Percentiles rank a stretch among this genome's conserved stretches.
Conservation (phyloP, 164 flowering plant genomes). For the Platanus orientalis region DNA sequence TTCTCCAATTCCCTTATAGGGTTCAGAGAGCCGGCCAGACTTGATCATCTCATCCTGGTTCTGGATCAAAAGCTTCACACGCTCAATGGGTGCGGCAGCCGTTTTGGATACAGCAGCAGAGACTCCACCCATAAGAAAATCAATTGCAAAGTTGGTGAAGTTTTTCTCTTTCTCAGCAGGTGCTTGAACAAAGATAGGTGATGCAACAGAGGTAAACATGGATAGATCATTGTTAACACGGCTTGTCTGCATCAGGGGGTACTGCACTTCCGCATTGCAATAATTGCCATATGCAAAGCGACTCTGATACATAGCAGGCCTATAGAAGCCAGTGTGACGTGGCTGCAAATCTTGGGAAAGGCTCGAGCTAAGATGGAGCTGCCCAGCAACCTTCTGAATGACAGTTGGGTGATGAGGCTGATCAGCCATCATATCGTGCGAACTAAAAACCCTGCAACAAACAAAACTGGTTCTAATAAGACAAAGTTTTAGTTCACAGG, state of each 20-base stretch:
- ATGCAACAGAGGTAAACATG: constrained; percentile 25
- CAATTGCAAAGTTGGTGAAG: not conserved
- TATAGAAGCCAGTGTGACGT: constrained; percentile 28
- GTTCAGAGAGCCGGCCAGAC: constrained; percentile 8
- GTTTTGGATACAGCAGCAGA: constrained; percentile 8
- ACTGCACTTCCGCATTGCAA: constrained; percentile 43
- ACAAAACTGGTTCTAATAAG: too few relatives aligned
- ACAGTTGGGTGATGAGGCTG: constrained; percentile 39
- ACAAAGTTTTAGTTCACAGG: too few relatives aligned
- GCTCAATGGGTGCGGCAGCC: constrained; percentile 8
- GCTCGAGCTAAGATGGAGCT: constrained; percentile 42
- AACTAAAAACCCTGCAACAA: too few relatives aligned
- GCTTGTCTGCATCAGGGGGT: constrained; percentile 25
- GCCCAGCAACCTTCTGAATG: constrained; percentile 47
- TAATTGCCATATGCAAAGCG: constrained; percentile 33
- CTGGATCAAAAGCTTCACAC: constrained; percentile 9
- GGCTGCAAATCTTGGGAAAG: constrained; percentile 29
- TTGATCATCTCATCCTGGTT: constrained; percentile 11
- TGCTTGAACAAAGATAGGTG: constrained; percentile 45
- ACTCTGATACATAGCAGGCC: constrained; percentile 32
- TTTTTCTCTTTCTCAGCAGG: constrained; percentile 11
- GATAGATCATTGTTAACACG: constrained; percentile 27
- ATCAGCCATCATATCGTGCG: too few relatives aligned
- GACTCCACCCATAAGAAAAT: constrained; percentile 10
- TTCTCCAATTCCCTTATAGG: constrained; percentile 8